phyloP scores from a whole-genome alignment of 2,329 filamentous ascomycete species.

The Talaromyces funiculosus region DNA sequence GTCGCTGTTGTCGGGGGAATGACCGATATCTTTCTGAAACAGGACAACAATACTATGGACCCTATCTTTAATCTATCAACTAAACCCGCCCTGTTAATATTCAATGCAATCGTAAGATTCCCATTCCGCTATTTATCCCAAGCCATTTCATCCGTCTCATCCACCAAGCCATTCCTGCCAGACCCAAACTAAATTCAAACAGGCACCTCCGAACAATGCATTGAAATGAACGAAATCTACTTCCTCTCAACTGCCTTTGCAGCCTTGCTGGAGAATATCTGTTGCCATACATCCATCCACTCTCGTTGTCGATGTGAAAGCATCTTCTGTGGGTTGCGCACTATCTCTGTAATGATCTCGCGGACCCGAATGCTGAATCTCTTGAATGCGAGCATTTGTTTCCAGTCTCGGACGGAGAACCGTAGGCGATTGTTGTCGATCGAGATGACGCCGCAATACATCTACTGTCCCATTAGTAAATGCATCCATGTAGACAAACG shows the following conservation, averaged over 20 bases:
- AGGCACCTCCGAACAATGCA: neutral
- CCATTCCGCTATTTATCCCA: neutral
- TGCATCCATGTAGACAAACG: neutral
- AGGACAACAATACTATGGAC: neutral
- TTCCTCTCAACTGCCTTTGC: conserved; percentile 2
- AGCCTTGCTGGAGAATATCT: conserved; percentile 50
- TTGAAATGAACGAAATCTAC: neutral
- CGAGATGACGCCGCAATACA: conserved; percentile 80
- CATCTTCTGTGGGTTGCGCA: conserved; percentile 44
- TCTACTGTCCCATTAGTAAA: conserved; percentile 39
- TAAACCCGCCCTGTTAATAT: neutral
- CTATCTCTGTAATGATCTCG: conserved; percentile 66
- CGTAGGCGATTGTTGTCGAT: conserved; percentile 82
- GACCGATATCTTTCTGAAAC: neutral
- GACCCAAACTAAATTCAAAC: neutral
- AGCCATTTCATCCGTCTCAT: neutral
- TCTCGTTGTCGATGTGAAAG: conserved; percentile 60
- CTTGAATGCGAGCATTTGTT: conserved; percentile 83
- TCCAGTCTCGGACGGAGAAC: conserved; percentile 83
- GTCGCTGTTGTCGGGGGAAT: neutral
- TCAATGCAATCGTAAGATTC: neutral
- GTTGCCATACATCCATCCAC: conserved; percentile 71
- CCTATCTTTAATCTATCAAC: neutral
- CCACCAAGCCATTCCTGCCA: neutral
- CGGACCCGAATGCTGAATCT: conserved; percentile 65